Base-by-base conservation (phyloP, 2,329 filamentous ascomycete genomes). In the Colletotrichum cordylinicola region DNA sequence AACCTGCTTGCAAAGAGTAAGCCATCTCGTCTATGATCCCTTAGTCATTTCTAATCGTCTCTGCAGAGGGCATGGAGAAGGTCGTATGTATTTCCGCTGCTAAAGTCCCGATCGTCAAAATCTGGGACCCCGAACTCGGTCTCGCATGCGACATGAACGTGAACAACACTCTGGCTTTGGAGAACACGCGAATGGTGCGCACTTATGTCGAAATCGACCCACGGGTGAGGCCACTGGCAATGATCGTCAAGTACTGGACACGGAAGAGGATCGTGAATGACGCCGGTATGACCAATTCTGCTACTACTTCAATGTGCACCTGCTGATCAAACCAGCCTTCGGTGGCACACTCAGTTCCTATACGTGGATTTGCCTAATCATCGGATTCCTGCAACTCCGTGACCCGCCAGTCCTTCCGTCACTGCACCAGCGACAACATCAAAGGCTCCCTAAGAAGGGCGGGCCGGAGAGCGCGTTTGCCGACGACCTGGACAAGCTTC, bases 221-320 rank as follows among this genome's bases (percentile, higher is more conserved):
- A 52, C 93, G 97, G 77, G 95, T 99, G 72, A 93, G 97, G 58
- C 96, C 95, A 60, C 88, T 99, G 79, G 96, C 97, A 18, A 98
- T 99, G 95, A 94, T 98, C 76, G 92, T 99, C 86, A 99, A 99
- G 85, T 91, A 98, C 86, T 99, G 97, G 97, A 98, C 97, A 72
- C 95, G 97, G 85, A 91, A 92, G 84, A 93, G 97, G 83, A 94
- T 98, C 80, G 89, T 99, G 80, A 99, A 99, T 82, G 97, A 99
- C 88, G 97, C 97, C 83, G 96, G 96, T 98, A 89, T 88, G 94
- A 86, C 29, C n/a, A 52, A 52, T 61, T 61, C 48, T 21, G 61
- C 6, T 62, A 13, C 61, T 16, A 16, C 72, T 27, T 10, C 31
- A 6, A n/a, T 31, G 31, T 16, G n/a, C 31, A 27, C 56, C 82